Evolutionary conservation across 495 filamentous ascomycete genomes (phyloP).

Genomic region (Penicillium pulvis): DNA sequence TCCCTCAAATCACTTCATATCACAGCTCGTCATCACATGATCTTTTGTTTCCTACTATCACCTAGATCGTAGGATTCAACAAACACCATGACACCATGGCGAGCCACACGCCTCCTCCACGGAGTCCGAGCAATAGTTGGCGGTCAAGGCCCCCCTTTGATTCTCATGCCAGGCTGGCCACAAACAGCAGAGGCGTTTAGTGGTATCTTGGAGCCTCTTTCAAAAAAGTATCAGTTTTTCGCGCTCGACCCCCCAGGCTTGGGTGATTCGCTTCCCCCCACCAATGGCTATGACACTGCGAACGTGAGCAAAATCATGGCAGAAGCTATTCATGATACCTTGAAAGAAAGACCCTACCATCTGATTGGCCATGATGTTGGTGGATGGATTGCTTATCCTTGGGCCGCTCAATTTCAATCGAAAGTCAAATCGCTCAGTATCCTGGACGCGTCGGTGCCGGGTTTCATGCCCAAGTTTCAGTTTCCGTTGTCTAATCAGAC

Average conservation of each 20-base stretch:
- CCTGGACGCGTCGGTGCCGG: conserved; percentile 29
- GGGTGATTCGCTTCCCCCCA: conserved; percentile 22
- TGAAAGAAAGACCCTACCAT: conserved; percentile 24
- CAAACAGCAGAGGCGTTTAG: conserved; percentile 32
- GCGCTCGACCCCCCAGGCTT: conserved; percentile 29
- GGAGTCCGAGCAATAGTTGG: conserved; percentile 30
- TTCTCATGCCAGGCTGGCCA: conserved; percentile 31
- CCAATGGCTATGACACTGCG: conserved; percentile 24
- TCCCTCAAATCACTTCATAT: too few relatives aligned
- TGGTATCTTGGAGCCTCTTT: conserved; percentile 25
- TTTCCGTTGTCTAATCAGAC: conserved; percentile 23
- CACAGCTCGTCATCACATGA: too few relatives aligned
- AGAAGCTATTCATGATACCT: conserved; percentile 22
- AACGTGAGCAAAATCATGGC: conserved; percentile 28
- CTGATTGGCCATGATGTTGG: conserved; percentile 32
- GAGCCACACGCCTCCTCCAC: conserved; percentile 27
- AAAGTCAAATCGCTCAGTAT: conserved; percentile 29
- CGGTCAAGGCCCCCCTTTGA: conserved; percentile 25
- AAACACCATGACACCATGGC: conserved; percentile 26
- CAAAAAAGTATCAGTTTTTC: conserved; percentile 27
- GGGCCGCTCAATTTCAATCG: conserved; percentile 28
- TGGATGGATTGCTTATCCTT: conserved; percentile 32
- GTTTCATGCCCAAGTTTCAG: conserved; percentile 19
- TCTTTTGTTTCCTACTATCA: too few relatives aligned
- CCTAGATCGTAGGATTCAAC: not conserved